Percentiles rank a stretch among this genome's conserved stretches.
These are phyloP conservation scores for Arachnomyces sp. DNA, from an alignment of 2,329 filamentous ascomycete species.

Conservation along the genomic window DNA sequence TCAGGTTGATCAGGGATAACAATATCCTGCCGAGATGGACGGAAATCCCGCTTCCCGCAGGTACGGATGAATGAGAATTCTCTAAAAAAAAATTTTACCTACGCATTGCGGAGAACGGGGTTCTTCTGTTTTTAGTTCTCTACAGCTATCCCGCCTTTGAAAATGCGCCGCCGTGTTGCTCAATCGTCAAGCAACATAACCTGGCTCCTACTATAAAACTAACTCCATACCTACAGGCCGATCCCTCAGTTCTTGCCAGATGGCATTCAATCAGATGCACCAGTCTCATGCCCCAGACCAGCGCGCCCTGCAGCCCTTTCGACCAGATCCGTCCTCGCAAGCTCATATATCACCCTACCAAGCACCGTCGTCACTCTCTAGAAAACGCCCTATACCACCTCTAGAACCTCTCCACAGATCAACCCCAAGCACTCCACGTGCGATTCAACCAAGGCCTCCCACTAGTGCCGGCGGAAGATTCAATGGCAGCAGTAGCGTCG, in stretches of 20 bases:
- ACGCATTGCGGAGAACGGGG: too few relatives aligned
- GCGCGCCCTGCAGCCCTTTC: slow-evolving; percentile 15
- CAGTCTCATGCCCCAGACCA: slow-evolving; percentile 18
- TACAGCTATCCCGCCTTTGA: too few relatives aligned
- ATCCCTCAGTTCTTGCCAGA: slow-evolving; percentile 32
- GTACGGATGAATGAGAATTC: slow-evolving; percentile 22
- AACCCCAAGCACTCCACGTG: slow-evolving; percentile 21
- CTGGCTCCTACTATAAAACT: too few relatives aligned
- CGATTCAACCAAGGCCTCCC: slow-evolving; percentile 34
- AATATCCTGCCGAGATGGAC: slow-evolving; percentile 30
- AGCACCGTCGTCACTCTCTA: slow-evolving; percentile 3
- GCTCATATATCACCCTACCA: slow-evolving; percentile 10
- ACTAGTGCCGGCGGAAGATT: slow-evolving; percentile 16
- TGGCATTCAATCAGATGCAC: slow-evolving; percentile 28
- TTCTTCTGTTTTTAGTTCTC: slow-evolving; percentile 8
- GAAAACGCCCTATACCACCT: slow-evolving; percentile 22
- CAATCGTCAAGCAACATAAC: too few relatives aligned
- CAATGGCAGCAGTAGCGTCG: too few relatives aligned
- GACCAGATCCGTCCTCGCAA: slow-evolving; percentile 5
- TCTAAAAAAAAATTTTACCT: too few relatives aligned
- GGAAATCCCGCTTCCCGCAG: slow-evolving; percentile 37
- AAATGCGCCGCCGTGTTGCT: too few relatives aligned
- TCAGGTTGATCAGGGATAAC: slow-evolving; percentile 32
- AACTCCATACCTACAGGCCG: slow-evolving; percentile 21
- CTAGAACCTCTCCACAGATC: slow-evolving; percentile 25